Evolutionary conservation across 2,329 filamentous ascomycete genomes (phyloP).

Genomic region (Diaporthe longicolla): DNA sequence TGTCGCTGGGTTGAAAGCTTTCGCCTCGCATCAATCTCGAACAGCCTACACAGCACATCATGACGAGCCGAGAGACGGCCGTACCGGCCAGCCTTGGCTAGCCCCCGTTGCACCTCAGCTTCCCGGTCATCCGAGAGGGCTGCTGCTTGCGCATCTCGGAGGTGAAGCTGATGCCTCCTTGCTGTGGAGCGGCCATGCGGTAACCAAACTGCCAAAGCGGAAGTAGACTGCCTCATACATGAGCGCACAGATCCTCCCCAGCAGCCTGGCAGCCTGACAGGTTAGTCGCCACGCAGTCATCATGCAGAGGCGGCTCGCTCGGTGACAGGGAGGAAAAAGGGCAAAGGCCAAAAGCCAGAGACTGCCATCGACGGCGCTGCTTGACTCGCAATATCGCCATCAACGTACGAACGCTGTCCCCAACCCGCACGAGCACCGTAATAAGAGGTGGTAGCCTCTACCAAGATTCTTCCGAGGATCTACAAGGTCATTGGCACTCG

Average conservation of each 20-base stretch:
- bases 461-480: slow-evolving; percentile 11
- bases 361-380: slow-evolving; percentile 9
- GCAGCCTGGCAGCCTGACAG: background rate
- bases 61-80: slow-evolving; percentile 8
- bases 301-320: slow-evolving; percentile 18
- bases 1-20: slow-evolving; percentile 22
- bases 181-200: slow-evolving; percentile 19
- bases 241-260: background rate
- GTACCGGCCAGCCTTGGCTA: slow-evolving; percentile 16
- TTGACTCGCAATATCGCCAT: slow-evolving; percentile 29
- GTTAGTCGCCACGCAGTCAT: slow-evolving; percentile 30
- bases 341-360: background rate
- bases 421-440: background rate
- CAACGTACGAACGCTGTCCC: slow-evolving; percentile 5
- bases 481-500: background rate
- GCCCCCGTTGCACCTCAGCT: background rate
- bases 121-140: background rate
- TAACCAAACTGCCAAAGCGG: background rate
- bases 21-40: slow-evolving; percentile 8
- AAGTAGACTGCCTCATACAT: background rate
- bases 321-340: slow-evolving; percentile 7
- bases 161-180: background rate
- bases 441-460: slow-evolving; percentile 2
- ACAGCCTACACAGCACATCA: background rate
- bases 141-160: background rate